A percentile compares a stretch with the other conserved stretches of the same genome.
Conservation (phyloP, 2,329 filamentous ascomycete species). For the Claviceps capensis region DNA sequence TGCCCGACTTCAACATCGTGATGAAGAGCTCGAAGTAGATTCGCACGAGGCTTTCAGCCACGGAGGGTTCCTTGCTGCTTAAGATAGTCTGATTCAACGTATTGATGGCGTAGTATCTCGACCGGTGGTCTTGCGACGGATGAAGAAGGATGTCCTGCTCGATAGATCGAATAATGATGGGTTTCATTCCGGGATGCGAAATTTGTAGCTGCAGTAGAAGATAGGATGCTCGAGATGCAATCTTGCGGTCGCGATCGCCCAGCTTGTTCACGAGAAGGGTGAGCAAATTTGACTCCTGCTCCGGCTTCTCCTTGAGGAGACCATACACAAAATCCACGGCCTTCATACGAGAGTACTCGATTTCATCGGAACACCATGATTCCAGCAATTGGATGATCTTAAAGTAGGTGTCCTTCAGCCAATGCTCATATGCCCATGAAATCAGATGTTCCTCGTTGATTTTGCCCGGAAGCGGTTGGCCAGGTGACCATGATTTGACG, state of each 20-base stretch:
- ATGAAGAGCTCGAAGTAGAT: conserved; percentile 92
- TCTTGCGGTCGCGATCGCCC: conserved; percentile 88
- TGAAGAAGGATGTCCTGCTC: conserved; percentile 81
- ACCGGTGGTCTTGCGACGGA: conserved; percentile 73
- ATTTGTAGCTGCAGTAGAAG: conserved; percentile 83
- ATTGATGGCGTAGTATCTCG: conserved; percentile 92
- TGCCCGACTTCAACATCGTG: conserved; percentile 54
- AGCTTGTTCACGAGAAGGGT: conserved; percentile 91
- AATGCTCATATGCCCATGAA: conserved; percentile 85
- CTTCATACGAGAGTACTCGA: conserved; percentile 79
- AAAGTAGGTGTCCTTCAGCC: conserved; percentile 89
- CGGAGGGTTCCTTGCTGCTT: conserved; percentile 65
- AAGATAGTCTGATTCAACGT: conserved; percentile 95
- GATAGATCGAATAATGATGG: conserved; percentile 68
- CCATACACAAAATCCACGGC: conserved; percentile 87
- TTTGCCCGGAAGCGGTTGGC: conserved; percentile 58
- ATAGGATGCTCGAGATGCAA: conserved; percentile 85
- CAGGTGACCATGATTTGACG: conserved; percentile 46
- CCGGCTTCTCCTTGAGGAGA: conserved; percentile 85
- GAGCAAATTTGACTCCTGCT: conserved; percentile 90
- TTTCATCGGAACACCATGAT: conserved; percentile 86
- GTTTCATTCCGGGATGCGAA: conserved; percentile 87
- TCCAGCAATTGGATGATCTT: conserved; percentile 85
- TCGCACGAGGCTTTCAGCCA: conserved; percentile 68
- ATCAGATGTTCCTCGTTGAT: conserved; percentile 69